Base-by-base conservation (phyloP, 2,329 filamentous ascomycete genomes). In the Colletotrichum neosansevieriae region DNA sequence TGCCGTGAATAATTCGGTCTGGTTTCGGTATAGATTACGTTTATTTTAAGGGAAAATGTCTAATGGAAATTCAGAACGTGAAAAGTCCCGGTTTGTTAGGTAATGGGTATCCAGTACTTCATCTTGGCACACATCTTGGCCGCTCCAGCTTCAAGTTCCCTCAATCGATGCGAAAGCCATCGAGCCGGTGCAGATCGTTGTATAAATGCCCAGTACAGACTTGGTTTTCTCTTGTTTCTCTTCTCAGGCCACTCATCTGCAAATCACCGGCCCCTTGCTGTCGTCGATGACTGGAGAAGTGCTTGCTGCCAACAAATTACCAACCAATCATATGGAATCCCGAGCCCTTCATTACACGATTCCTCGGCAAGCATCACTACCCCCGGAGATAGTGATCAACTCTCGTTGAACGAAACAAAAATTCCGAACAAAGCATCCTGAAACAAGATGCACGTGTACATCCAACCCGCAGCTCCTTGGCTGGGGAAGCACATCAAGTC, bases 401-500 rank as follows among this genome's bases (percentile, higher is more conserved):
- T 59, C 29, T 54, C 51, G 34, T 21, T 62, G n/a, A 51, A 59
- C 19, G 6, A 24, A 5, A 3, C 11, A 15, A 44, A 12, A 29
- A 19, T 45, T 10, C 2, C 36, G 7, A 12, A 9, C 13, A 29
- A 42, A 4, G 6, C 24, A 10, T n/a, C 7, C 4, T 17, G 6
- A 21, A 6, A 36, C 24, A 57, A n/a, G 6, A 75, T 76, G 74
- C 70, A 77, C 53, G 75, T 70, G 12, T 76, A 71, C 50, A 70
- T 77, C 11, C 68, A 74, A 24, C 67, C 67, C 6, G 70, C 75
- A 3, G 63, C 63, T 17, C 69, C 72, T 13, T 81, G 79, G 79
- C 71, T 80, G 4, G 71, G 79, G 45, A 67, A 73, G 11, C 75
- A 79, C 45, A 67, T 81, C 57, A 72, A 74, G 63, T 62, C 71